These are phyloP conservation scores for Cryptosporidium parvum DNA, from an alignment of 169 alveolate genomes.

Conservation along the genomic window DNA sequence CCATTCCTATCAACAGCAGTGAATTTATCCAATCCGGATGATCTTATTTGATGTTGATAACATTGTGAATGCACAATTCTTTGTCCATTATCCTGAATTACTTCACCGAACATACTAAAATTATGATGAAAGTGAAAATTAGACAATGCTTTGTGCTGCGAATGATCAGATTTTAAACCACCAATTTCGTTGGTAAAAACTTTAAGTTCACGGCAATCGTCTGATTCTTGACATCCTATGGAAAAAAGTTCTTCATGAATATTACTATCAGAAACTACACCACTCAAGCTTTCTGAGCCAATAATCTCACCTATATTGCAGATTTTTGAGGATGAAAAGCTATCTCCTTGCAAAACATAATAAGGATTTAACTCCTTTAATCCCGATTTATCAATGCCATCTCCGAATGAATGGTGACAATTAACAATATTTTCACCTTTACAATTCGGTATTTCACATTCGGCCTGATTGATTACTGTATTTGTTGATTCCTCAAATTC, in stretches of 20 bases:
- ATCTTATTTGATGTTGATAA: constrained; percentile 47
- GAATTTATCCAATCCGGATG: constrained; percentile 62
- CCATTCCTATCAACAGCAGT: constrained; percentile 71
- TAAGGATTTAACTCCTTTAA: constrained; percentile 21
- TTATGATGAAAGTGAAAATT: not conserved
- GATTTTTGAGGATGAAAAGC: not conserved
- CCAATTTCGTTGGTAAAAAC: not conserved
- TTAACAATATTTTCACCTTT: not conserved
- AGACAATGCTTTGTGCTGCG: constrained; percentile 4
- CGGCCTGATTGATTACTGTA: not conserved
- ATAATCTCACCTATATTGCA: constrained; percentile 14
- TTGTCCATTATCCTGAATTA: not conserved
- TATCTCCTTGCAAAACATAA: constrained; percentile 25
- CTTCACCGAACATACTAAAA: constrained; percentile 10
- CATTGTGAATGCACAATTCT: constrained; percentile 15
- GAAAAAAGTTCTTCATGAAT: not conserved
- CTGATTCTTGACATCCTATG: not conserved
- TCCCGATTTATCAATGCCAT: constrained; percentile 2
- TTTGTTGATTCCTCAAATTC: not conserved
- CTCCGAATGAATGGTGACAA: not conserved
- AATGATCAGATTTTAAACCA: not conserved
- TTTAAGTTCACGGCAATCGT: not conserved
- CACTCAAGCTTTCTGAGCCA: not conserved
- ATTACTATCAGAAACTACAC: not conserved
- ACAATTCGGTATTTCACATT: not conserved